Evolutionary conservation across 768 basidiomycete genomes (phyloP).

Genomic region (Ephemerocybe angulata): DNA sequence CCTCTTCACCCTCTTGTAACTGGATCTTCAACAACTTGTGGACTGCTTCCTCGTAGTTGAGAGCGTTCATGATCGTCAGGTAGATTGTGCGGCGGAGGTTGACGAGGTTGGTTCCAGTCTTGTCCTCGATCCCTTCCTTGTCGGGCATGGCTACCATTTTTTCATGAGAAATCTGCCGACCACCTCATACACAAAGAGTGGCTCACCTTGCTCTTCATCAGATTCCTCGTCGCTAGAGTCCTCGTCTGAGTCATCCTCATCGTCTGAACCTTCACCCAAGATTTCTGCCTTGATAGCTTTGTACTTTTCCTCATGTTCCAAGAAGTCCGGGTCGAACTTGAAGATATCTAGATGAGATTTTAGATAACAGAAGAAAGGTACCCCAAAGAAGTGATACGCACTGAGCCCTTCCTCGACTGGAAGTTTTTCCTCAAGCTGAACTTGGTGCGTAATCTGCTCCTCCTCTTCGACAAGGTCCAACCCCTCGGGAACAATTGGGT

Average conservation of each 20-base stretch:
- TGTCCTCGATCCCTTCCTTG: conserved; percentile 89
- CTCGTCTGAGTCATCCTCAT: conserved; percentile 61
- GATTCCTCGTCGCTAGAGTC: conserved; percentile 42
- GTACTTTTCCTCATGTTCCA: conserved; percentile 94
- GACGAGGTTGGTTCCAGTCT: conserved; percentile 92
- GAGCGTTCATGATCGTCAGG: conserved; percentile 97
- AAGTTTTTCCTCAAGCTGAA: conserved; percentile 89
- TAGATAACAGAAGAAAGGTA: conserved; percentile 10
- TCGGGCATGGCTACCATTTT: conserved; percentile 55
- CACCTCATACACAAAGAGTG: conserved; percentile 11
- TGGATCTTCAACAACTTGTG: conserved; percentile 96
- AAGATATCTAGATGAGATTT: conserved; percentile 74
- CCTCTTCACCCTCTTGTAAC: conserved; percentile 90
- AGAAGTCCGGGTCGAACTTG: conserved; percentile 85
- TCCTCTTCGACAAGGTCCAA: conserved; percentile 97
- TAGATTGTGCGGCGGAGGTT: conserved; percentile 94
- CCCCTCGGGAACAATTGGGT: conserved; percentile 90
- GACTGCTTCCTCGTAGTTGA: conserved; percentile 98
- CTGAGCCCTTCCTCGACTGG: conserved; percentile 93
- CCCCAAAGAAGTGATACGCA: conserved; percentile 39
- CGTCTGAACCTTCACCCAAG: conserved; percentile 82
- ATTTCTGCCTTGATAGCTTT: conserved; percentile 90
- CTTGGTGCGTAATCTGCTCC: conserved; percentile 93
- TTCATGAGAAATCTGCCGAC: neutral
- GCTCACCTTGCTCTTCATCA: conserved; percentile 58